These are phyloP conservation scores for Chlamydomonas sphaeroides DNA, from an alignment of 139 green algal genomes.

Conservation along the genomic window DNA sequence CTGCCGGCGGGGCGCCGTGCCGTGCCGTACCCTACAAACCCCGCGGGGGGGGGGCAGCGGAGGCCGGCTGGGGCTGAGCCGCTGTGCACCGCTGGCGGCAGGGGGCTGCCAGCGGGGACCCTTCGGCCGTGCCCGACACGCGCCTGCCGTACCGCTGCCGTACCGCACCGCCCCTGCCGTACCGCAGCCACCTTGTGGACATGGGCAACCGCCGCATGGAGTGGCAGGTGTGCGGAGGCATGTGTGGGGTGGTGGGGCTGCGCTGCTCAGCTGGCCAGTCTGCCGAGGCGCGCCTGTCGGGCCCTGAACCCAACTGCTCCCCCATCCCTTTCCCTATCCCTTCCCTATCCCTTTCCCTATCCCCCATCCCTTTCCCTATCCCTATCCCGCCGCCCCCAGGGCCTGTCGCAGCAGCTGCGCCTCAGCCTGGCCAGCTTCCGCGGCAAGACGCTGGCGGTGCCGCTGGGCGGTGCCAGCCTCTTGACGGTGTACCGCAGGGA, in stretches of 20 bases:
- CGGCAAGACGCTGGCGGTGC: neutral
- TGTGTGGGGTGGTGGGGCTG: neutral
- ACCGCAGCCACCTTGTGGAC: neutral
- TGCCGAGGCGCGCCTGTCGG: neutral
- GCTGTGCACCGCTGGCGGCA: too few species aligned
- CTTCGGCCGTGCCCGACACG: neutral
- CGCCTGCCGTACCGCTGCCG: neutral
- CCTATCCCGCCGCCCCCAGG: neutral
- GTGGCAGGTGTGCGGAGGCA: too few species aligned
- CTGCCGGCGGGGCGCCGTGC: too few species aligned
- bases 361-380: too few species aligned
- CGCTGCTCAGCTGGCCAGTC: too few species aligned
- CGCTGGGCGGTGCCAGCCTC: conserved; percentile 5
- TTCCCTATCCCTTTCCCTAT: too few species aligned
- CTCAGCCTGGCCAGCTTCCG: neutral
- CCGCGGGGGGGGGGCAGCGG: neutral
- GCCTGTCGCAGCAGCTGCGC: neutral
- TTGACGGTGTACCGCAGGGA: conserved; percentile 17
- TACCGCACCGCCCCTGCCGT: neutral
- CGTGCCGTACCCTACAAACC: too few species aligned
- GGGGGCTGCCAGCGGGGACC: too few species aligned
- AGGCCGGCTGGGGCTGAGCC: too few species aligned
- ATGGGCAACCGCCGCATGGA: neutral
- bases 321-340: too few species aligned
- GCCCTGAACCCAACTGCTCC: too few species aligned